Evolutionary conservation across 331 rosid species (phyloP).

Genomic region (Rhamnella rubrinervis): DNA sequence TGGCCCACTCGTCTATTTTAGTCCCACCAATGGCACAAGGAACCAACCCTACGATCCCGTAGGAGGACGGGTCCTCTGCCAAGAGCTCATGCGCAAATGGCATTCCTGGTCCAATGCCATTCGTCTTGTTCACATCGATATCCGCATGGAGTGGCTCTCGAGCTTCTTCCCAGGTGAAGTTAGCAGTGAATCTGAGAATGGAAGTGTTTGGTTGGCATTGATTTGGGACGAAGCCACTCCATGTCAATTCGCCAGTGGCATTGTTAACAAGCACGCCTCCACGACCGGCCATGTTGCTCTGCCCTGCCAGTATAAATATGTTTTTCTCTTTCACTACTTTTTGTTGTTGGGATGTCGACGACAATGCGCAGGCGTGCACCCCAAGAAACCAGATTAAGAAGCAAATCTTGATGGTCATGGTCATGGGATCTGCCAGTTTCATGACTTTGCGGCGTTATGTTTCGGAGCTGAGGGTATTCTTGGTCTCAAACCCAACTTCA

Average conservation of each 20-base stretch:
- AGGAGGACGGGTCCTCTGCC: background rate
- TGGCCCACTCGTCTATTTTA: conserved; percentile 60
- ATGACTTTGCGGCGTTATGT: background rate
- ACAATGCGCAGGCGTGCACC: conserved; percentile 24
- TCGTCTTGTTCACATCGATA: conserved; percentile 49
- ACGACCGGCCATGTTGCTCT: conserved; percentile 96
- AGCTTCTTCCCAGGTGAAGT: conserved; percentile 63
- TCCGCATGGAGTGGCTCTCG: conserved; percentile 76
- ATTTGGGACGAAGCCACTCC: conserved; percentile 70
- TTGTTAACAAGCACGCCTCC: conserved; percentile 55
- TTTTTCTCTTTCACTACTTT: conserved; percentile 4
- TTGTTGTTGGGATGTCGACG: conserved; percentile 19
- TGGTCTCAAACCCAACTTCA: no score
- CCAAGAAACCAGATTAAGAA: conserved; percentile 20
- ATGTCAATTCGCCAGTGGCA: conserved; percentile 25
- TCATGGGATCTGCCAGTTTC: background rate
- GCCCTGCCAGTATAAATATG: conserved; percentile 82
- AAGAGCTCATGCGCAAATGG: conserved; percentile 54
- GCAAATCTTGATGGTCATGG: background rate
- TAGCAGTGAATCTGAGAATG: conserved; percentile 40
- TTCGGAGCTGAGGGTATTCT: background rate
- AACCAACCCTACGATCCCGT: conserved; percentile 58
- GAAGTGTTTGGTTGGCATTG: conserved; percentile 40
- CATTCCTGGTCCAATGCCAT: conserved; percentile 79
- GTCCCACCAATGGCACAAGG: conserved; percentile 91